phyloP scores from a whole-genome alignment of 768 basidiomycete genomes.

The Pleurotus djamor region DNA sequence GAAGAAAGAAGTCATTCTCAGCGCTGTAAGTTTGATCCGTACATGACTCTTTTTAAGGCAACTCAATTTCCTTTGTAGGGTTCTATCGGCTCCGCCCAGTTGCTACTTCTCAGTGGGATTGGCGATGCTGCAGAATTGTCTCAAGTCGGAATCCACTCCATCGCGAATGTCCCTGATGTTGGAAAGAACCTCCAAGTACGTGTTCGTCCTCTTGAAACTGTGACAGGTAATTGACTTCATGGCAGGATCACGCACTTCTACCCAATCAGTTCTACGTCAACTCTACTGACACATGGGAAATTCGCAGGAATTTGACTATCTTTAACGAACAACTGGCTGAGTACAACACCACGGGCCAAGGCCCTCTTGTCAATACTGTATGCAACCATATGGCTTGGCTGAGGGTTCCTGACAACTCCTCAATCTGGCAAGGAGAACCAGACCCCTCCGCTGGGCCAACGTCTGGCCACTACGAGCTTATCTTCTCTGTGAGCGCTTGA shows the following conservation, averaged over 20 bases:
- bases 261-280: constrained; percentile 16
- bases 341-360: constrained; percentile 19
- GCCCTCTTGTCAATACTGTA: constrained; percentile 19
- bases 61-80: neutral
- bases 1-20: neutral
- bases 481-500: constrained; percentile 18
- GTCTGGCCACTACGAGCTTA: constrained; percentile 26
- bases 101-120: neutral
- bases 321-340: constrained; percentile 11
- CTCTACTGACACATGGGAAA: constrained; percentile 17
- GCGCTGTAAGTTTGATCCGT: neutral
- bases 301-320: constrained; percentile 10
- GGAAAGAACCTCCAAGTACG: neutral
- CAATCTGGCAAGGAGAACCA: constrained; percentile 11
- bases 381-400: constrained; percentile 21
- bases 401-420: constrained; percentile 19
- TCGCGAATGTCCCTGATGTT: neutral
- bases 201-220: neutral
- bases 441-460: constrained; percentile 27
- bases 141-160: neutral
- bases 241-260: neutral
- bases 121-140: neutral
- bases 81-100: neutral
- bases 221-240: too few relatives aligned
- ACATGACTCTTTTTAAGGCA: neutral